These are phyloP conservation scores for Rhodocollybia butyracea DNA, from an alignment of 768 basidiomycete species.

Conservation along the genomic window DNA sequence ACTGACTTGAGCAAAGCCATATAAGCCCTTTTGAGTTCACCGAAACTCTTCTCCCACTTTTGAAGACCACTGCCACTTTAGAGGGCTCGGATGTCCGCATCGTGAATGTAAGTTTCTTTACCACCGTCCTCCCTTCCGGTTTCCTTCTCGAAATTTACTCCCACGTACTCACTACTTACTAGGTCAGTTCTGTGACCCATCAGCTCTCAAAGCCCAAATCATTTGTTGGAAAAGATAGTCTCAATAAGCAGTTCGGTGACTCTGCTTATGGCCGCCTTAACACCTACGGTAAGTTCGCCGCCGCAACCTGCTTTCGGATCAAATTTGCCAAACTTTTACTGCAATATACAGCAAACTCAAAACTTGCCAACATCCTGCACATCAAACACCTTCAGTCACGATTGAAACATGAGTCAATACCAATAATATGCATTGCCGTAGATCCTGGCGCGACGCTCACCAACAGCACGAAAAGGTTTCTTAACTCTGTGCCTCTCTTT, in stretches of 20 bases:
- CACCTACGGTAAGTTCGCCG: slow-evolving; percentile 12
- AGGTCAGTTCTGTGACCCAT: slow-evolving; percentile 14
- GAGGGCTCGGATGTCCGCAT: slow-evolving; percentile 57
- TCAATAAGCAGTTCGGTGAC: slow-evolving; percentile 11
- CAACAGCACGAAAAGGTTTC: background rate
- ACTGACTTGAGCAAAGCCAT: slow-evolving; percentile 32
- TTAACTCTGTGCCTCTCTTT: slow-evolving; percentile 1
- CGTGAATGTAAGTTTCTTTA: slow-evolving; percentile 41
- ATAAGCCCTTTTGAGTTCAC: slow-evolving; percentile 57
- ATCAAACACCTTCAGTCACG: slow-evolving; percentile 39
- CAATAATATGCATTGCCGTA: slow-evolving; percentile 23
- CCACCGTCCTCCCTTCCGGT: no score
- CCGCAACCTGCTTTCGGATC: background rate
- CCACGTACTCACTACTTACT: no score
- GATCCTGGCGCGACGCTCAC: slow-evolving; percentile 30
- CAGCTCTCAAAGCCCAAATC: background rate
- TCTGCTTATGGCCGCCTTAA: background rate
- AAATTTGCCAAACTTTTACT: background rate
- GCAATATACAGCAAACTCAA: slow-evolving; percentile 11
- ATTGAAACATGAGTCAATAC: slow-evolving; percentile 23
- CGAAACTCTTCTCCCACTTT: slow-evolving; percentile 46
- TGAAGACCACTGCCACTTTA: slow-evolving; percentile 45
- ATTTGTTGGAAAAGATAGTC: slow-evolving; percentile 9
- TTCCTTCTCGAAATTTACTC: no score
- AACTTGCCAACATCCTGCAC: slow-evolving; percentile 22